These are phyloP conservation scores for Naganishia kalamii DNA, from an alignment of 768 basidiomycete species.

Conservation along the genomic window DNA sequence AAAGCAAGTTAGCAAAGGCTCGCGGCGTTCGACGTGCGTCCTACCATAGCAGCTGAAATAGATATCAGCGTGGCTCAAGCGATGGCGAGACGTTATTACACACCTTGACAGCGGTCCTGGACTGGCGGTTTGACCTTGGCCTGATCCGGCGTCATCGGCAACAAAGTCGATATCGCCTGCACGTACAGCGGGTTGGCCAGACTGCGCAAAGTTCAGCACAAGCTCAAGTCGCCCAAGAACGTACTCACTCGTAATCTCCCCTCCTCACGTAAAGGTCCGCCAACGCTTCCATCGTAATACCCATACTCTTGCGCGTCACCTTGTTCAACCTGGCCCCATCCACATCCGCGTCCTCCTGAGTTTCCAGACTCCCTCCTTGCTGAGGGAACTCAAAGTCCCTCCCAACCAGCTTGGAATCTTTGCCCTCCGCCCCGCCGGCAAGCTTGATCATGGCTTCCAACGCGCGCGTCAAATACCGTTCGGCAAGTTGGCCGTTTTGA, in stretches of 20 bases:
- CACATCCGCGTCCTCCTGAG: slow-evolving; percentile 12
- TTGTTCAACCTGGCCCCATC: slow-evolving; percentile 24
- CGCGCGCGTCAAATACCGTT: slow-evolving; percentile 19
- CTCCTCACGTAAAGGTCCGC: slow-evolving; percentile 42
- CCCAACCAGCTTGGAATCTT: slow-evolving; percentile 19
- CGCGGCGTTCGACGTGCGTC: background rate
- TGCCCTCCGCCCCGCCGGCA: background rate
- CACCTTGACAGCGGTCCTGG: slow-evolving; percentile 44
- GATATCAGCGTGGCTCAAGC: background rate
- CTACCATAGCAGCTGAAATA: background rate
- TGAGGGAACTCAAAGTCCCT: slow-evolving; percentile 22
- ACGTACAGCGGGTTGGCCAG: slow-evolving; percentile 38
- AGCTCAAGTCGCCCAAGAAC: background rate
- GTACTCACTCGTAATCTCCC: slow-evolving; percentile 32
- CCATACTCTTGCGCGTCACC: slow-evolving; percentile 40
- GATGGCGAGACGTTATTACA: slow-evolving; percentile 1
- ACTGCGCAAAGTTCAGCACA: background rate
- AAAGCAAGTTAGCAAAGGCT: background rate
- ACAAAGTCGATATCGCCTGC: slow-evolving; percentile 40
- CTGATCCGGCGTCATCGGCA: slow-evolving; percentile 29
- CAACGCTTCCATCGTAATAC: slow-evolving; percentile 43
- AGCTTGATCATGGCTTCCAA: slow-evolving; percentile 23
- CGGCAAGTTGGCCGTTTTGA: slow-evolving; percentile 14
- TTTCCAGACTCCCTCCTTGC: background rate
- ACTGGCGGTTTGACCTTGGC: slow-evolving; percentile 25